A percentile compares a stretch with the other conserved stretches of the same genome.
Conservation (phyloP, 2,329 filamentous ascomycete species). For the Grosmannia clavigera region DNA sequence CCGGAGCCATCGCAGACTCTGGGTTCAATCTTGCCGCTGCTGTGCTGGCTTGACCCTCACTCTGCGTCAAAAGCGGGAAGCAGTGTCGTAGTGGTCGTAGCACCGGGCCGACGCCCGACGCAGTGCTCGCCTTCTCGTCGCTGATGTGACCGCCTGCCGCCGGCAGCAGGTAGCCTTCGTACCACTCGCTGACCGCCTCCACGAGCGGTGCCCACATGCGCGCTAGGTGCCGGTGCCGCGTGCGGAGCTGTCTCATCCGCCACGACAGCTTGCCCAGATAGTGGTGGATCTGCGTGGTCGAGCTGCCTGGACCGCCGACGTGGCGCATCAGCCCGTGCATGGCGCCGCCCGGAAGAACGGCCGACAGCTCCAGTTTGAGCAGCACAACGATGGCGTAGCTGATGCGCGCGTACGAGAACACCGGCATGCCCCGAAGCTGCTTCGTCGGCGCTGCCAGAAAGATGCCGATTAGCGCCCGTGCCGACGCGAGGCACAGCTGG, state of each 20-base stretch:
- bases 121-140: background rate
- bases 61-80: background rate
- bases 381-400: constrained; percentile 8
- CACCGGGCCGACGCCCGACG: background rate
- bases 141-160: background rate
- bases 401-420: constrained; percentile 6
- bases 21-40: background rate
- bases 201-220: constrained; percentile 5
- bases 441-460: constrained; percentile 5
- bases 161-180: constrained; percentile 5
- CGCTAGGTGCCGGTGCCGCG: background rate
- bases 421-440: constrained; percentile 5
- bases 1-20: background rate
- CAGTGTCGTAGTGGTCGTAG: constrained; percentile 5
- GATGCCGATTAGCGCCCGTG: constrained; percentile 6
- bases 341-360: constrained; percentile 5
- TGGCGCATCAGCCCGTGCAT: constrained; percentile 5
- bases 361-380: constrained; percentile 8
- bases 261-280: constrained; percentile 3
- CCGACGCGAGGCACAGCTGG: constrained; percentile 3
- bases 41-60: background rate
- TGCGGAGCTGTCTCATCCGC: background rate
- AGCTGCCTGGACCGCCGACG: background rate
- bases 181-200: constrained; percentile 1
- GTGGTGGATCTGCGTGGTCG: constrained; percentile 4